Base-by-base conservation (phyloP, 345 rosid species). In the Streptanthus diversifolius region DNA sequence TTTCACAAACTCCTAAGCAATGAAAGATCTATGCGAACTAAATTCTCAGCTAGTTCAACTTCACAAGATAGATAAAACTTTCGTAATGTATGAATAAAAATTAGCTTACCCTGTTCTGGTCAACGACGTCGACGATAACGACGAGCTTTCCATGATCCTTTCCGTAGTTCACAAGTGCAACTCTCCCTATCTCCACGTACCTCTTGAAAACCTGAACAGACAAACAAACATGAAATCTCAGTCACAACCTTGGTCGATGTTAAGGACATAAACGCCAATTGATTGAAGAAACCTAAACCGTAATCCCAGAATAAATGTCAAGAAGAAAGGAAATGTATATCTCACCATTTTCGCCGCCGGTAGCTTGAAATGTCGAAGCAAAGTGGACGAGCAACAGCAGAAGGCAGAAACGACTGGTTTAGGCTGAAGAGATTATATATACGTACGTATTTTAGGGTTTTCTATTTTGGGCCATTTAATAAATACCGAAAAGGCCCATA, bases 171-270 rank as follows among this genome's bases (percentile, higher is more conserved):
- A 91, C 85, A 32, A 91, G 87, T 5, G 96, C 97, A 7, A 91
- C 97, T 61, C 97, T 81, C n/a, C 97, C 96, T 29, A 91, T 91
- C 93, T 91, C 97, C 0, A 91, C 96, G 80, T 85, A 89, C 83
- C 97, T 87, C 87, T 89, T 89, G 90, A 89, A 91, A 45, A 87
- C 91, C 97, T 91, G 54, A 72, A 61, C 49, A 47, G 10, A 64
- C 53, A 53, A 57, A 4, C 1, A 33, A 14, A 33, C 25, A 58
- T 24, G 10, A 63, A 14, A 55, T 25, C 33, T 53, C 2, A 48
- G 51, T 3, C 25, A 44, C 1, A 24, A 48, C 48, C 0, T 13
- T 55, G n/a, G 1, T 36, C 47, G 1, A 14, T 66, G 7, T 14
- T 8, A 4, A 45, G 22, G 1, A 9, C 7, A 53, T 33, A 27